Base-by-base conservation (phyloP, 2,329 filamentous ascomycete genomes). In the Arthrobotrys sinensis region DNA sequence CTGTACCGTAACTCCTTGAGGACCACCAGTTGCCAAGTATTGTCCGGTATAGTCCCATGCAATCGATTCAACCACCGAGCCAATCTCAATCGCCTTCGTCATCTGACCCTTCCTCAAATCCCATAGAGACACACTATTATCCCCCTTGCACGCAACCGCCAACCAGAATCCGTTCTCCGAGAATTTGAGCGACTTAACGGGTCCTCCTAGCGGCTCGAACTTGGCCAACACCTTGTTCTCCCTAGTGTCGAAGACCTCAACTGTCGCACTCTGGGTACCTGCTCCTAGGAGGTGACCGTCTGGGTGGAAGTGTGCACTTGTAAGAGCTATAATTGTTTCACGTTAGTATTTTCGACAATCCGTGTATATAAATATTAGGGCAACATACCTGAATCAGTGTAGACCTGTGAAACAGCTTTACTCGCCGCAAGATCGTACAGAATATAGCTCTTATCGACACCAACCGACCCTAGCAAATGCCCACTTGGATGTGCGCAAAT, bases 151-250 rank as follows among this genome's bases (percentile, higher is more conserved):
- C 6, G 91, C 91, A 4, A 93, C 92, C 0, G 95, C 95, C 80
- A 99, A 91, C 93, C 94, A 98, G 82, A 93, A 97, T 24, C 96
- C 96, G 82, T 99, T 99, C 84, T 99, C 96, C 0, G 94, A 97
- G 85, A 99, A 99, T 75, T 89, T 88, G 46, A 99, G 86, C 10
- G 90, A 89, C 81, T 92, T 90, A 2, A 97, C 88, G 0, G 94
- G 90, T 0, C 90, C 90, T 6, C 88, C 89, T 0, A 91, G 85
- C 19, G 85, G 79, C 52, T 87, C 86, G 84, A 96, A 97, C 69
- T 89, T 90, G 32, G 93, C 93, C 32, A 93, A 93, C 80, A 90
- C 88, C 77, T 91, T 89, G 43, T 94, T 91, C 0, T 89, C 92
- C 84, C 92, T 94, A 81, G 94, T 91, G 85, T 97, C 92, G 85